Evolutionary conservation across 169 alveolate genomes (phyloP), one percentile per base, ranked within the genome.

Genomic region (Plasmodium falciparum): DNA sequence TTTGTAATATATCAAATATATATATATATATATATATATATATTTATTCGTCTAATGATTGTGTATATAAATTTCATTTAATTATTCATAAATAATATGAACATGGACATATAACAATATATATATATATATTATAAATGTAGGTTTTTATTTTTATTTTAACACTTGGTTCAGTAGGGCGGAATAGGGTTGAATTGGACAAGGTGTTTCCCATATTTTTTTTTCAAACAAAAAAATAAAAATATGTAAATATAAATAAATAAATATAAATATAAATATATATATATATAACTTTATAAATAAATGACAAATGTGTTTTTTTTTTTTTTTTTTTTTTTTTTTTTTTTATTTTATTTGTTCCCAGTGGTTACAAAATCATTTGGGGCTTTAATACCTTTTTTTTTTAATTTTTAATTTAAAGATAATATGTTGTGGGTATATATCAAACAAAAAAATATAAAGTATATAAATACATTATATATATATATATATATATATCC

Each of bases 91-190:
- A 26, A 52, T 9, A 20, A 15, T 8, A 73, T 71, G 33, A 45
- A 22, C 15, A 71, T 47, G 15, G 12, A 2, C 43, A 2, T 49
- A 17, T 71, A 20, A 12, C n/a, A 15, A 52, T 52, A 13, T 52
- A 15, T 8, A 52, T 13, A 15, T 52, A 52, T 15, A 52, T 15
- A 52, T 52, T 15, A 52, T 52, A 52, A 15, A 7, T 52, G 8
- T 52, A 52, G 22, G 61, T 52, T 33, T 33, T 33, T 2, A 33
- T 33, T 33, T 33, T 33, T 33, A 33, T 33, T 33, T 33, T 5
- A 24, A 76, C 89, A 76, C 89, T 76, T 76, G 89, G 89, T 26
- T 65, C 75, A 33, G 89, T 76, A 45, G 89, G 89, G 17, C 89
- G 89, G 54, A 76, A 76, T 45, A 76, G 50, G 33, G 89, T 76